Conservation (phyloP, 805 yeast species). For the Metschnikowia chrysomelidarum region DNA sequence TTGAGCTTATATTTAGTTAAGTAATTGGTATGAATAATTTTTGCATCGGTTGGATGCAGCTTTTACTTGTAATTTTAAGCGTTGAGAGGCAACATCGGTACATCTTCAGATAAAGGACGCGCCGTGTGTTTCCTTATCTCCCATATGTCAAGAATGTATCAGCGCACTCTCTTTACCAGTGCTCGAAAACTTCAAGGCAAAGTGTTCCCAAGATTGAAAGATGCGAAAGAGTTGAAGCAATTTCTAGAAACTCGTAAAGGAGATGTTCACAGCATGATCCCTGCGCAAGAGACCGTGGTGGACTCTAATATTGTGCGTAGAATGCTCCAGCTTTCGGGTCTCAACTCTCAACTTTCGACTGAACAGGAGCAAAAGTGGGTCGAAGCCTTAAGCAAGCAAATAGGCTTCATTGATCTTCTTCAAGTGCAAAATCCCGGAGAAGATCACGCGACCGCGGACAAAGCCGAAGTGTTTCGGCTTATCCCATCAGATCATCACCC, state of each 20-base stretch:
- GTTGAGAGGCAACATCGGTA: too few relatives aligned
- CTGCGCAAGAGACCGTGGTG: slow-evolving; percentile 16
- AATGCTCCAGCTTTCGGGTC: slow-evolving; percentile 49
- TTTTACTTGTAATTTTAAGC: too few relatives aligned
- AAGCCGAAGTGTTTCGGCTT: slow-evolving; percentile 29
- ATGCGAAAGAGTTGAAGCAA: slow-evolving; percentile 7
- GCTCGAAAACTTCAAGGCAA: slow-evolving; percentile 2
- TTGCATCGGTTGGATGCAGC: too few relatives aligned
- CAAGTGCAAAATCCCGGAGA: slow-evolving; percentile 5
- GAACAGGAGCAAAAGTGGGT: slow-evolving; percentile 31
- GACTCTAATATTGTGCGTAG: slow-evolving; percentile 23
- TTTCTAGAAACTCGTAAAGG: slow-evolving; percentile 14
- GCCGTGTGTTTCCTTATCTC: not conserved
- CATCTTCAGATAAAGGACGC: not conserved
- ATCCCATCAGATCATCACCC: slow-evolving; percentile 33
- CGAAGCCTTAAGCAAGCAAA: slow-evolving; percentile 43
- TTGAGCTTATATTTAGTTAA: too few relatives aligned
- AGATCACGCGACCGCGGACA: slow-evolving; percentile 19
- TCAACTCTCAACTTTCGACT: slow-evolving; percentile 29
- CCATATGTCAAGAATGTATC: slow-evolving; percentile 9
- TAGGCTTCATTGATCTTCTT: slow-evolving; percentile 48
- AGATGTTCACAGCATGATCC: slow-evolving; percentile 17
- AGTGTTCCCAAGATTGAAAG: slow-evolving; percentile 8
- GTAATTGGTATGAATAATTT: too few relatives aligned
- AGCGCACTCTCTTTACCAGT: slow-evolving; percentile 7